These are phyloP conservation scores for Dryas drummondii DNA, from an alignment of 306 rosid species.

Conservation along the genomic window DNA sequence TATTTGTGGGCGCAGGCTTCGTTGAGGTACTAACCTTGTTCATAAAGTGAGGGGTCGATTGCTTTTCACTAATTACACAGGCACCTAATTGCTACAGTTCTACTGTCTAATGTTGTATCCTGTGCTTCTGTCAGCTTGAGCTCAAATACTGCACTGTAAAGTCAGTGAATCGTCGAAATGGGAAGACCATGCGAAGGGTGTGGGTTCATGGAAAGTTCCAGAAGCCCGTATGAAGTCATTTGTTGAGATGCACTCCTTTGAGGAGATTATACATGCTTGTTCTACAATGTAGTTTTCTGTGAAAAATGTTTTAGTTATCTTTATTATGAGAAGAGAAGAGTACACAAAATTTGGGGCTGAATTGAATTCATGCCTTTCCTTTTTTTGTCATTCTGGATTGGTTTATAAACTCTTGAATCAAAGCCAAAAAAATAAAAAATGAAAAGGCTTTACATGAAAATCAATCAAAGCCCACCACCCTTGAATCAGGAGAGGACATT, in stretches of 20 bases:
- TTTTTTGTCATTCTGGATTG: too few relatives aligned
- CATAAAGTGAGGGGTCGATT: neutral
- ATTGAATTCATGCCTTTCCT: neutral
- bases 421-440: too few relatives aligned
- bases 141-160: conserved; percentile 87
- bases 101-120: conserved; percentile 12
- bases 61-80: neutral
- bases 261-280: neutral
- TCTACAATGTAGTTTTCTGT: neutral
- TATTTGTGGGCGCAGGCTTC: conserved; percentile 80
- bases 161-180: conserved; percentile 72
- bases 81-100: neutral
- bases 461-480: too few relatives aligned
- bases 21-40: conserved; percentile 55
- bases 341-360: neutral
- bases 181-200: conserved; percentile 82
- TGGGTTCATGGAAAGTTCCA: conserved; percentile 98
- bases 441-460: too few relatives aligned
- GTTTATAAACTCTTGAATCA: too few relatives aligned
- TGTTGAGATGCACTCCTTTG: neutral
- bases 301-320: neutral
- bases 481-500: too few relatives aligned
- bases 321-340: neutral
- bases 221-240: conserved; percentile 47
- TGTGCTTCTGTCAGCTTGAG: conserved; percentile 61